phyloP scores from a whole-genome alignment of 2,329 filamentous ascomycete species.

The Aspergillus nomiae region DNA sequence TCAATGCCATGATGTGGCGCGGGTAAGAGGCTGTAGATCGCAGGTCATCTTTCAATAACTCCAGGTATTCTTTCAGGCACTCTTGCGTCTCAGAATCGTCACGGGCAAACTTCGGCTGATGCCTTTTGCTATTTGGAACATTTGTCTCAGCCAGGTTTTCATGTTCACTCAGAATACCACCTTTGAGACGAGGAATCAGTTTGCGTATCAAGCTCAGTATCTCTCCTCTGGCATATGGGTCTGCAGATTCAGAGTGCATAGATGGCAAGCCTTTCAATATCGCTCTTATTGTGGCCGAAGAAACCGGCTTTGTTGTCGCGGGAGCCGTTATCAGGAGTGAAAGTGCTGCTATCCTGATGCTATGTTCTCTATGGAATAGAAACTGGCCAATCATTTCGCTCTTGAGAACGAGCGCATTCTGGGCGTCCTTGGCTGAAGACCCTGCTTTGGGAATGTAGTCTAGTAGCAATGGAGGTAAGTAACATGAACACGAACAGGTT shows the following conservation, averaged over 20 bases:
- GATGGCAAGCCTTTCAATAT: conserved; percentile 67
- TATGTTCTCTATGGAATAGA: conserved; percentile 54
- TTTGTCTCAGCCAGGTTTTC: conserved; percentile 28
- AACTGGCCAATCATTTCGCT: conserved; percentile 40
- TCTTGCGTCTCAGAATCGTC: conserved; percentile 52
- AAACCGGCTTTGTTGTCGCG: conserved; percentile 73
- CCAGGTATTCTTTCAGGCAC: conserved; percentile 75
- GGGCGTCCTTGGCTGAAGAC: conserved; percentile 12
- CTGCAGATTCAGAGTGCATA: conserved; percentile 75
- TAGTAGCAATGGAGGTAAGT: conserved; percentile 15
- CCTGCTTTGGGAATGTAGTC: conserved; percentile 30
- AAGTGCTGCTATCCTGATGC: conserved; percentile 76
- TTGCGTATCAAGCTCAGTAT: conserved; percentile 73
- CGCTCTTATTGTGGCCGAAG: conserved; percentile 60
- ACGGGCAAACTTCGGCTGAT: conserved; percentile 37
- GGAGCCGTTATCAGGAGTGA: conserved; percentile 77
- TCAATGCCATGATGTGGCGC: conserved; percentile 79
- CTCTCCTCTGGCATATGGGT: conserved; percentile 83
- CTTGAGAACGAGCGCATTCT: conserved; percentile 33
- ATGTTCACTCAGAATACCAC: conserved; percentile 54
- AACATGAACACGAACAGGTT: conserved; percentile 10
- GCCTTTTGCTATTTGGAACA: conserved; percentile 16
- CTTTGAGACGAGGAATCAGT: conserved; percentile 74
- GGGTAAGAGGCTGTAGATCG: conserved; percentile 85
- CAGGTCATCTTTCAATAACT: conserved; percentile 73